Evolutionary conservation across 768 basidiomycete species (phyloP).

Genomic region (Lactarius quietus): DNA sequence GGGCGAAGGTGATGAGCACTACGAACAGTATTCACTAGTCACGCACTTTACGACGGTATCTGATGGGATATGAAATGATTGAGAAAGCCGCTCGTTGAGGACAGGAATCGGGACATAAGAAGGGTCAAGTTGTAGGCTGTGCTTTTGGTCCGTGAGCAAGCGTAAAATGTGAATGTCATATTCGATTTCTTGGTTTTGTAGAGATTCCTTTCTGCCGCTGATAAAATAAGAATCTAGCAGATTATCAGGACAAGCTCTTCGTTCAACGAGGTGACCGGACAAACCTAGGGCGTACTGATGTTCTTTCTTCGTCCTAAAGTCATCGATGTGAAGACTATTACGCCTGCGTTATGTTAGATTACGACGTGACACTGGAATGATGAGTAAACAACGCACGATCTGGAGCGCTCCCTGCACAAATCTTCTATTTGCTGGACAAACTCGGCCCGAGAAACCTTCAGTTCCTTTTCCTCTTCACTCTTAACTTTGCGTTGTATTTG

Average conservation of each 20-base stretch:
- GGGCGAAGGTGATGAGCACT: not conserved
- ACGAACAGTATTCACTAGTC: too few species aligned
- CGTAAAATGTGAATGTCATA: conserved; percentile 10
- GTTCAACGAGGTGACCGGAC: not conserved
- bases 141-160: conserved; percentile 12
- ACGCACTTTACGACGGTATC: conserved; percentile 11
- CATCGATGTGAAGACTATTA: conserved; percentile 1
- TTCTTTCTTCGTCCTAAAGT: conserved; percentile 10
- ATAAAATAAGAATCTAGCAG: conserved; percentile 14
- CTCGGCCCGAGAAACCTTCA: not conserved
- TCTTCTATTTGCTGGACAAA: conserved; percentile 14
- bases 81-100: conserved; percentile 9
- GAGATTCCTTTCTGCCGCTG: conserved; percentile 8
- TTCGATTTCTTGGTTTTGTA: conserved; percentile 18
- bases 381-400: conserved; percentile 5
- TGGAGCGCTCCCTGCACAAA: conserved; percentile 3
- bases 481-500: conserved; percentile 10
- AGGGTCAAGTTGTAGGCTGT: conserved; percentile 23
- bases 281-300: conserved; percentile 1
- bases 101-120: conserved; percentile 17
- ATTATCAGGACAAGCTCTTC: not conserved
- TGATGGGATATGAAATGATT: conserved; percentile 13
- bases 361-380: not conserved
- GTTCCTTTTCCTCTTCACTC: not conserved
- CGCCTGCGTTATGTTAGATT: not conserved